phyloP scores from a whole-genome alignment of 129 eudicot genomes.

The Scalesia atractyloides region DNA sequence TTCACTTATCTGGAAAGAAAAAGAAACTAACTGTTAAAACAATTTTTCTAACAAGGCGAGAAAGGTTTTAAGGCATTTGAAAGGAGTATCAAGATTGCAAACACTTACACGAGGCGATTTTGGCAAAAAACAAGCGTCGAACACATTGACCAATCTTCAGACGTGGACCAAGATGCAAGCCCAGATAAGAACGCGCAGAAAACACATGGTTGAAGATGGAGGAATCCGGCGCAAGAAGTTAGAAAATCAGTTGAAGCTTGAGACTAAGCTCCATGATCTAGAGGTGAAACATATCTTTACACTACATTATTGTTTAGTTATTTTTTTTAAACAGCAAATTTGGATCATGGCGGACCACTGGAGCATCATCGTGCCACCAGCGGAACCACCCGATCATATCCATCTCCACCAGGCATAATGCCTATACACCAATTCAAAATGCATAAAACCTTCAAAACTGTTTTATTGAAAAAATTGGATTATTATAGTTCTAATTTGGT shows the following conservation, averaged over 20 bases:
- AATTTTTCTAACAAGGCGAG: conserved; percentile 56
- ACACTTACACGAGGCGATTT: conserved; percentile 45
- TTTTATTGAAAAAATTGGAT: background rate
- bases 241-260: conserved; percentile 81
- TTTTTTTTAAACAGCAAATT: too few relatives aligned
- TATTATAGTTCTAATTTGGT: background rate
- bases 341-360: too few relatives aligned
- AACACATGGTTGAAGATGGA: conserved; percentile 70
- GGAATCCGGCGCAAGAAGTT: conserved; percentile 72
- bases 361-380: too few relatives aligned
- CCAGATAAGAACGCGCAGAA: conserved; percentile 67
- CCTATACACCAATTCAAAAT: too few relatives aligned
- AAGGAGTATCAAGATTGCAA: conserved; percentile 57
- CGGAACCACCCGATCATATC: too few relatives aligned
- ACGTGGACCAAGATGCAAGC: conserved; percentile 80
- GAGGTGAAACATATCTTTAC: conserved; percentile 46
- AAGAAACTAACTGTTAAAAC: background rate
- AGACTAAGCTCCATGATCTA: conserved; percentile 69
- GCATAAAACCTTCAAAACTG: background rate
- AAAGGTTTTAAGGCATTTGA: conserved; percentile 44
- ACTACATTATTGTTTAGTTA: background rate
- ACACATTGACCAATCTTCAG: conserved; percentile 71
- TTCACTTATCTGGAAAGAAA: background rate
- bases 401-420: too few relatives aligned
- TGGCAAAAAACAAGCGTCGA: conserved; percentile 67